Evolutionary conservation across 345 rosid species (phyloP).

Genomic region (Limnanthes douglasii): DNA sequence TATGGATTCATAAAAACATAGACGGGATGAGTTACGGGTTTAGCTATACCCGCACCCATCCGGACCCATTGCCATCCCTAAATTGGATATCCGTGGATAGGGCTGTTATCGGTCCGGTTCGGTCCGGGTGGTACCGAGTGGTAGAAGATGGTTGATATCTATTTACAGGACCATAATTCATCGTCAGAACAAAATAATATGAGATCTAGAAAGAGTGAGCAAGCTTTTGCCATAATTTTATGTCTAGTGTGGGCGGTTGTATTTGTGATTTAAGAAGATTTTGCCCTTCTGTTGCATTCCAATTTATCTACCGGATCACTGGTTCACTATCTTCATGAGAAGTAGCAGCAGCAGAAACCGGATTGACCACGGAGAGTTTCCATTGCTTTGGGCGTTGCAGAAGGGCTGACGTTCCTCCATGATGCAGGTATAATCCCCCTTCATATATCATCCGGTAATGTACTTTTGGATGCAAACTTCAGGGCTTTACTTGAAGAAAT

Average conservation of each 20-base stretch:
- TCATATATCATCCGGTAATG: constrained; percentile 75
- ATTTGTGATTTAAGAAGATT: constrained; percentile 79
- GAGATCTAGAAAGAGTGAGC: constrained; percentile 93
- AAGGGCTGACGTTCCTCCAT: constrained; percentile 88
- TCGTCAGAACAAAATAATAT: constrained; percentile 87
- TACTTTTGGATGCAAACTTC: constrained; percentile 61
- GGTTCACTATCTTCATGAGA: constrained; percentile 71
- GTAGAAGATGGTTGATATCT: too few species aligned
- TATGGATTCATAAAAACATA: too few species aligned
- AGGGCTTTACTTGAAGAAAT: constrained; percentile 75
- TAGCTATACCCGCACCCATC: too few species aligned
- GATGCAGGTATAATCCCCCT: constrained; percentile 81
- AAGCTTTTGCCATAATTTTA: constrained; percentile 86
- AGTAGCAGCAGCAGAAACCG: constrained; percentile 52
- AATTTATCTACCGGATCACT: constrained; percentile 71
- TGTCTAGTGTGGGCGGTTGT: constrained; percentile 72
- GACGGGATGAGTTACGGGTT: too few species aligned
- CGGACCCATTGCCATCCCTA: too few species aligned
- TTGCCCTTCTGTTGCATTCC: constrained; percentile 80
- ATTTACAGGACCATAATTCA: constrained; percentile 73
- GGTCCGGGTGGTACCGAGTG: too few species aligned
- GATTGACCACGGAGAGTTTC: constrained; percentile 83
- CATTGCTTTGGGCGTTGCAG: constrained; percentile 82
- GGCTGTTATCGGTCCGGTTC: too few species aligned
- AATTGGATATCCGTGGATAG: too few species aligned